Evolutionary conservation across 1,284 basidiomycete species (phyloP).

Genomic region (Puccinia novopanici): DNA sequence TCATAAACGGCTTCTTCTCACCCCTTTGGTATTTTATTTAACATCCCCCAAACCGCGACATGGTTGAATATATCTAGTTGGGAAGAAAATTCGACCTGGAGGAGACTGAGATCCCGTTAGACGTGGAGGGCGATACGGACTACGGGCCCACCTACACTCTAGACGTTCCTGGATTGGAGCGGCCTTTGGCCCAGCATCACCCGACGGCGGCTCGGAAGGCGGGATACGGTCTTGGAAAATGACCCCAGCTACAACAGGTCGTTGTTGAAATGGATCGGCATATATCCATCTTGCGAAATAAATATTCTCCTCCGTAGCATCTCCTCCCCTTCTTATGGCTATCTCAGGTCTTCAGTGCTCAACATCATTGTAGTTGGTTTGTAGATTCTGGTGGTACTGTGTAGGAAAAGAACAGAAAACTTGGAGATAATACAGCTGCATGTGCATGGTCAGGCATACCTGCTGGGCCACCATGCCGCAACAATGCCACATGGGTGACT

Average conservation of each 20-base stretch:
- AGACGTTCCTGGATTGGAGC: constrained; percentile 23
- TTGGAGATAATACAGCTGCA: no score
- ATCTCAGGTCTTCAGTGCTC: no score
- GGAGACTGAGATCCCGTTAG: constrained; percentile 29
- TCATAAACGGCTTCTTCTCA: not conserved
- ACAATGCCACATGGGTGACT: no score
- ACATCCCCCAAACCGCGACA: not conserved
- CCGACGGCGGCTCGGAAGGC: not conserved
- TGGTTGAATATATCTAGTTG: not conserved
- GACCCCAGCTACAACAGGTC: constrained; percentile 17
- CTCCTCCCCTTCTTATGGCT: no score
- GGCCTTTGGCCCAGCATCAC: not conserved
- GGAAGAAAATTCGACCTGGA: constrained; percentile 25
- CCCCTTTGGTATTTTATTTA: not conserved
- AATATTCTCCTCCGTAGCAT: constrained; percentile 2
- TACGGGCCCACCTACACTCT: constrained; percentile 29
- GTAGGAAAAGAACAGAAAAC: no score
- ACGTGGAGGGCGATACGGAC: constrained; percentile 1
- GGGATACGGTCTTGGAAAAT: not conserved
- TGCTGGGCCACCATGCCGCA: no score
- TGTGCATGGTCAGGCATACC: no score
- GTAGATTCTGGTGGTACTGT: no score
- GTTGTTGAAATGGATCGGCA: constrained; percentile 18
- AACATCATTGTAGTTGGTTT: no score
- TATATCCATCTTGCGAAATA: constrained; percentile 21